phyloP scores from a whole-genome alignment of 148 eudicot species.

The Limonium bicolor region DNA sequence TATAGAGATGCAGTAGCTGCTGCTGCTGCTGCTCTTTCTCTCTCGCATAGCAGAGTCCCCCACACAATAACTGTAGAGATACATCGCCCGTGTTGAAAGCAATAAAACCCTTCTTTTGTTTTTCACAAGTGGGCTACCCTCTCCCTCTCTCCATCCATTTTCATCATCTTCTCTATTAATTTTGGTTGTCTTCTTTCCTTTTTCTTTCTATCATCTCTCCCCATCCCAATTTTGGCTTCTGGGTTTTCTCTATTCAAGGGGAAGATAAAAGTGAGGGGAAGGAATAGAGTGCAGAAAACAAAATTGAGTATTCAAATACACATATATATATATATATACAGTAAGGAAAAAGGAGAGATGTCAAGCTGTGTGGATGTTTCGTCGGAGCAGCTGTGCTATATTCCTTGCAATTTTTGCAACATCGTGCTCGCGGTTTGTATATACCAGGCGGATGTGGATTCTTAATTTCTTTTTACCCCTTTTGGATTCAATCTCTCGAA shows the following conservation, averaged over 20 bases:
- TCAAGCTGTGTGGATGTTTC: conserved; percentile 35
- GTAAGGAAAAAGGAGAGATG: conserved; percentile 9
- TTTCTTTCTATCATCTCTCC: too few relatives aligned
- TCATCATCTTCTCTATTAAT: not conserved
- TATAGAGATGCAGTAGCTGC: too few relatives aligned
- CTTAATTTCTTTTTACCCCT: not conserved
- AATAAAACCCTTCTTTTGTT: not conserved
- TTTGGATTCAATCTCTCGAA: not conserved
- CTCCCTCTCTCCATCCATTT: not conserved
- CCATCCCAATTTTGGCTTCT: too few relatives aligned
- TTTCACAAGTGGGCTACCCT: too few relatives aligned
- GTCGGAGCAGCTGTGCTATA: conserved; percentile 78
- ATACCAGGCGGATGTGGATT: not conserved
- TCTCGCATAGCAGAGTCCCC: not conserved
- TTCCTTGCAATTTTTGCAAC: conserved; percentile 89
- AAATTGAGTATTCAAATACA: too few relatives aligned
- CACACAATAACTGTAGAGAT: not conserved
- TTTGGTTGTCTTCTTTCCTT: too few relatives aligned
- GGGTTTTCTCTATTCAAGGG: too few relatives aligned
- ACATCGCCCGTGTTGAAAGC: not conserved
- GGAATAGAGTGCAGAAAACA: too few relatives aligned
- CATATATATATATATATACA: too few relatives aligned
- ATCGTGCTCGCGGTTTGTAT: conserved; percentile 14
- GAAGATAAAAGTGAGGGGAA: too few relatives aligned
- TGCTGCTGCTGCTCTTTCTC: too few relatives aligned